A percentile compares a stretch with the other conserved stretches of the same genome.
Conservation (phyloP, 805 yeast genomes). For the Pichia manshurica region DNA sequence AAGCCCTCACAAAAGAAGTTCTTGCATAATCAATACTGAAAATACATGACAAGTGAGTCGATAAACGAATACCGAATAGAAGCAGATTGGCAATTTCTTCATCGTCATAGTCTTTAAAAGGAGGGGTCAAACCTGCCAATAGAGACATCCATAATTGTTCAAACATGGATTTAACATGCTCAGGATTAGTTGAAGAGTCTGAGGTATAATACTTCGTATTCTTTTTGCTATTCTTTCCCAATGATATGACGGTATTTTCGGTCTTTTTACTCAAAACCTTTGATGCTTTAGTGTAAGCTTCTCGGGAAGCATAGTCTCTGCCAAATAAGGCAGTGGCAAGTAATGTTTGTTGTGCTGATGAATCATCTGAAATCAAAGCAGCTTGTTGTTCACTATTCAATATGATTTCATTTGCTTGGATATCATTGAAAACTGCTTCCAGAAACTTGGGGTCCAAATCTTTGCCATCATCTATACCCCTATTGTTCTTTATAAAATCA, state of each 20-base stretch:
- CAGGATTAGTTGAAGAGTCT: slow-evolving; percentile 34
- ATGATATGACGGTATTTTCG: slow-evolving; percentile 67
- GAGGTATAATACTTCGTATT: slow-evolving; percentile 66
- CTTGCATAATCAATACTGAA: slow-evolving; percentile 82
- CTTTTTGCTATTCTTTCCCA: slow-evolving; percentile 45
- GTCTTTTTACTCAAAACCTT: slow-evolving; percentile 87
- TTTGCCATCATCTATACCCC: slow-evolving; percentile 88
- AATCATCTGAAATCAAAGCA: slow-evolving; percentile 69
- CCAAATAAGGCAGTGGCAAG: slow-evolving; percentile 52
- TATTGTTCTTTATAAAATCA: slow-evolving; percentile 79
- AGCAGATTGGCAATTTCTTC: slow-evolving; percentile 61
- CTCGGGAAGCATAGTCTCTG: slow-evolving; percentile 55
- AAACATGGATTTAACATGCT: slow-evolving; percentile 88
- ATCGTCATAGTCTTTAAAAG: slow-evolving; percentile 84
- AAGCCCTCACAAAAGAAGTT: slow-evolving; percentile 82
- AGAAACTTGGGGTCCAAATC: slow-evolving; percentile 75
- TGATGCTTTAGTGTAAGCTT: slow-evolving; percentile 89
- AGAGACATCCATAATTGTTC: slow-evolving; percentile 97
- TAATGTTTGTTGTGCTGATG: slow-evolving; percentile 28
- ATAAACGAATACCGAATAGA: slow-evolving; percentile 78
- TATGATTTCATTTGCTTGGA: slow-evolving; percentile 78
- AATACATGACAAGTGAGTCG: slow-evolving; percentile 77
- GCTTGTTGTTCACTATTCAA: slow-evolving; percentile 91
- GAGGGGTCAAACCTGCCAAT: slow-evolving; percentile 89
- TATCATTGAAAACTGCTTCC: slow-evolving; percentile 67